These are phyloP conservation scores for Beta lomatogona DNA, from an alignment of 179 eudicot genomes.

Conservation along the genomic window DNA sequence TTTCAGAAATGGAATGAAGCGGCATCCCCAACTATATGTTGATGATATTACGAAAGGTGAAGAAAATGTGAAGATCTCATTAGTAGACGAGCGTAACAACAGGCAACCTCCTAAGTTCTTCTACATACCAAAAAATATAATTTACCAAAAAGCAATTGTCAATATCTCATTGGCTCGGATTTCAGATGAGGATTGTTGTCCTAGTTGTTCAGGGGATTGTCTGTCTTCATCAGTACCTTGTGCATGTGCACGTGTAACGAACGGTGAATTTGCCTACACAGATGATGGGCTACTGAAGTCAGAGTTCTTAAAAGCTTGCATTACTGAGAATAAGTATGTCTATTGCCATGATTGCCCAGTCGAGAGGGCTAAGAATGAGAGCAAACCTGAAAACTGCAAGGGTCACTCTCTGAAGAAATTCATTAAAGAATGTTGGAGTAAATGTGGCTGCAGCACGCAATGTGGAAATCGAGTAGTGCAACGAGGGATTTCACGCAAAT, in stretches of 20 bases:
- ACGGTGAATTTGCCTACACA: conserved; percentile 80
- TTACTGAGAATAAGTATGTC: conserved; percentile 41
- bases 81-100: conserved; percentile 54
- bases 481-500: conserved; percentile 40
- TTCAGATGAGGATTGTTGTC: conserved; percentile 73
- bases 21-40: conserved; percentile 36
- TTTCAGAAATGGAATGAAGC: conserved; percentile 30
- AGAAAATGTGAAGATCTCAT: conserved; percentile 61
- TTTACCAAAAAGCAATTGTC: conserved; percentile 76
- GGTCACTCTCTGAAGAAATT: conserved; percentile 60
- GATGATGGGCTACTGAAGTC: conserved; percentile 62
- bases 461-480: conserved; percentile 56
- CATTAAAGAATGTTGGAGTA: conserved; percentile 56
- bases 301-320: conserved; percentile 49
- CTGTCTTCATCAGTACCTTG: conserved; percentile 62
- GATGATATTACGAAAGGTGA: conserved; percentile 76
- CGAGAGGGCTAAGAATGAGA: conserved; percentile 54
- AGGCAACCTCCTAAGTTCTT: conserved; percentile 62
- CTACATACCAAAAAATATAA: conserved; percentile 71
- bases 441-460: conserved; percentile 47
- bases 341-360: conserved; percentile 77
- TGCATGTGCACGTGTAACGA: conserved; percentile 69
- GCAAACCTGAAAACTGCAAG: conserved; percentile 55
- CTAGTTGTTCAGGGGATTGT: conserved; percentile 70
- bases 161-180: conserved; percentile 82